phyloP scores from a whole-genome alignment of 257 asterid species.

The Cynanchum wilfordii region DNA sequence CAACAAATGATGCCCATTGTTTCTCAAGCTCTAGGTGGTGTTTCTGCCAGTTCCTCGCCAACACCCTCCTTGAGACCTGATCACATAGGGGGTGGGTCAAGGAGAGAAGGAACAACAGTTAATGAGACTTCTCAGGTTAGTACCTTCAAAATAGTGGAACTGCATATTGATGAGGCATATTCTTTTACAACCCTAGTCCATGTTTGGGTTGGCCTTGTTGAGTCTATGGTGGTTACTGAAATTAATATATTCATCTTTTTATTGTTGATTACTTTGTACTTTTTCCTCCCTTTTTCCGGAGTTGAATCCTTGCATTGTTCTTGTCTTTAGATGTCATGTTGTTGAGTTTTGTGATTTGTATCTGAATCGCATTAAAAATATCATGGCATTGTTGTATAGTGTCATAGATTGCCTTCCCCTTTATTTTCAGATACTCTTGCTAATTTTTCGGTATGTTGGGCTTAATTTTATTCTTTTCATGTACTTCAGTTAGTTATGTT shows the following conservation, averaged over 20 bases:
- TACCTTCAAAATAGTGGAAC: slow-evolving; percentile 1
- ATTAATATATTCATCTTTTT: not conserved
- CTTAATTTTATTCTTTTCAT: not conserved
- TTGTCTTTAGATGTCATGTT: not conserved
- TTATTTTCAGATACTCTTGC: not conserved
- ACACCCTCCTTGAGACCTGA: slow-evolving; percentile 26
- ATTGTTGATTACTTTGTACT: not conserved
- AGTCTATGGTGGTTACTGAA: not conserved
- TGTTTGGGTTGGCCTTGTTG: not conserved
- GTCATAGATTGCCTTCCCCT: not conserved
- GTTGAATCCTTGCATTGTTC: not conserved
- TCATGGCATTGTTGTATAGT: not conserved
- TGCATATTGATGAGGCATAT: not conserved
- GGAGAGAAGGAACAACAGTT: slow-evolving; percentile 23
- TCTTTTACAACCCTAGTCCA: not conserved
- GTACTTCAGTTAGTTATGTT: not conserved
- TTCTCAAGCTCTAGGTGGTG: slow-evolving; percentile 76
- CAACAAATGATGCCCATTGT: slow-evolving; percentile 99
- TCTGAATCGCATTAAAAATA: not conserved
- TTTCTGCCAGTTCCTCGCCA: slow-evolving; percentile 38
- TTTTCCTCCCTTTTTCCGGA: not conserved
- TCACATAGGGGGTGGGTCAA: slow-evolving; percentile 23
- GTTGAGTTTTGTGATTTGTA: not conserved
- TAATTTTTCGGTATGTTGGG: not conserved
- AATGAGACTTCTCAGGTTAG: slow-evolving; percentile 56